Percentiles rank a stretch among this genome's conserved stretches.
phyloP scores from a whole-genome alignment of 2,329 filamentous ascomycete genomes.

The Aquanectria penicillioides region DNA sequence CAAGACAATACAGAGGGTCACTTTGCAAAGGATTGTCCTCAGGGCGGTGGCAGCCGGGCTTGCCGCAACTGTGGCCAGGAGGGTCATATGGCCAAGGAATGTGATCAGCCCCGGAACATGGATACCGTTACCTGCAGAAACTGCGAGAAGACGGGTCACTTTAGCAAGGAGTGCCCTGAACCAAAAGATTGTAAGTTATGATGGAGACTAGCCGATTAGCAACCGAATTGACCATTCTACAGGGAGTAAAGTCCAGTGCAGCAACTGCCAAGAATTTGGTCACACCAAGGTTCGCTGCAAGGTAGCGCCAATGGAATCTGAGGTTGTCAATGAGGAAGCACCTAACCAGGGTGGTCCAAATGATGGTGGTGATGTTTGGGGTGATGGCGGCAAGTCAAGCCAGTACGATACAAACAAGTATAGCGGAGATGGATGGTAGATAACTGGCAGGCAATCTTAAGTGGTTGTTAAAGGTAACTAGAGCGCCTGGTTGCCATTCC shows the following conservation, averaged over 20 bases:
- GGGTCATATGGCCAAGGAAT: slow-evolving; percentile 66
- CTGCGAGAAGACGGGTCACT: slow-evolving; percentile 70
- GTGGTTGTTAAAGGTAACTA: too few species aligned
- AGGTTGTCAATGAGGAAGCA: slow-evolving; percentile 21
- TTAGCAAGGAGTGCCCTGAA: slow-evolving; percentile 69
- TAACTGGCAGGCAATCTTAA: too few species aligned
- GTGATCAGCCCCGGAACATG: slow-evolving; percentile 56
- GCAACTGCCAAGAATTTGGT: slow-evolving; percentile 51
- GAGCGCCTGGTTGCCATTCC: too few species aligned
- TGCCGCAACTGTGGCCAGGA: slow-evolving; percentile 73
- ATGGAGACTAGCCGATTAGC: not conserved
- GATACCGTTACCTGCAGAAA: slow-evolving; percentile 66
- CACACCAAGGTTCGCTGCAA: slow-evolving; percentile 54
- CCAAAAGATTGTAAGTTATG: slow-evolving; percentile 54
- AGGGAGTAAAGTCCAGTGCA: slow-evolving; percentile 54
- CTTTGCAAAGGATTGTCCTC: slow-evolving; percentile 71
- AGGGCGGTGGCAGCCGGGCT: slow-evolving; percentile 63
- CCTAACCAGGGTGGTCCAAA: slow-evolving; percentile 19
- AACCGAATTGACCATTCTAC: slow-evolving; percentile 27
- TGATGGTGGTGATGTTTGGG: slow-evolving; percentile 21
- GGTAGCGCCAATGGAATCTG: slow-evolving; percentile 36
- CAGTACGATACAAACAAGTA: not conserved
- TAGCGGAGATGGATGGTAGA: slow-evolving; percentile 30
- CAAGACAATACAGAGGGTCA: slow-evolving; percentile 61
- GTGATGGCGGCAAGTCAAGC: not conserved